Evolutionary conservation across 495 filamentous ascomycete species (phyloP).

Genomic region (Penicillium cinerascens): DNA sequence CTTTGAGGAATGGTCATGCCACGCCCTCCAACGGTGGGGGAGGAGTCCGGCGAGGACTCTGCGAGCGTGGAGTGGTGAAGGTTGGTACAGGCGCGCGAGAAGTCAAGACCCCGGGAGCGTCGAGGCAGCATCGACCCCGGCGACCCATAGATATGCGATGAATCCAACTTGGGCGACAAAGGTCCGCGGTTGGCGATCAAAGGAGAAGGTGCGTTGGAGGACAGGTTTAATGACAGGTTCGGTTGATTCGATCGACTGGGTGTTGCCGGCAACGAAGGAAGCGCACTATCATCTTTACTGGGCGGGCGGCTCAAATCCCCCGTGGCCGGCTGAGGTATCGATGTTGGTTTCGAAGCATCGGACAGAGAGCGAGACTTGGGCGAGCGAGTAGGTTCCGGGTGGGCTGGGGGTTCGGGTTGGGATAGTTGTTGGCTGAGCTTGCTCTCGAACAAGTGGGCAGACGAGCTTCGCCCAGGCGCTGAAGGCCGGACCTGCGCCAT

Average conservation of each 20-base stretch:
- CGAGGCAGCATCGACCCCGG: slow-evolving; percentile 80
- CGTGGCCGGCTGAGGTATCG: slow-evolving; percentile 23
- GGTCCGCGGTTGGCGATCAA: slow-evolving; percentile 61
- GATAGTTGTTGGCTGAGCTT: slow-evolving; percentile 42
- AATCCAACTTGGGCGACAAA: slow-evolving; percentile 81
- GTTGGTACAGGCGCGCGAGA: slow-evolving; percentile 89
- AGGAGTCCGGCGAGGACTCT: slow-evolving; percentile 89
- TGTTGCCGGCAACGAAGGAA: slow-evolving; percentile 58
- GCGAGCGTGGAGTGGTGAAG: slow-evolving; percentile 94
- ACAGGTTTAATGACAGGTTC: slow-evolving; percentile 71
- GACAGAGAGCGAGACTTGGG: slow-evolving; percentile 44
- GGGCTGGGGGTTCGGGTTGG: slow-evolving; percentile 21
- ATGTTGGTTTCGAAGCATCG: slow-evolving; percentile 38
- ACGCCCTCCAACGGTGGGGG: slow-evolving; percentile 76
- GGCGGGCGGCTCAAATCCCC: slow-evolving; percentile 29
- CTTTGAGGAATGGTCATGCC: slow-evolving; percentile 73
- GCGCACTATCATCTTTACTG: slow-evolving; percentile 77
- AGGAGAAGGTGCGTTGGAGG: slow-evolving; percentile 50
- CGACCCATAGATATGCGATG: slow-evolving; percentile 77
- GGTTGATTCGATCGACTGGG: slow-evolving; percentile 60
- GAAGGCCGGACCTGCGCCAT: slow-evolving; percentile 26
- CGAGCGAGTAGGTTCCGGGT: slow-evolving; percentile 22
- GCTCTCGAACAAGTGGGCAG: slow-evolving; percentile 34
- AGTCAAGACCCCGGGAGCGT: slow-evolving; percentile 83
- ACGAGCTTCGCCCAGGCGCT: slow-evolving; percentile 21